Evolutionary conservation across 768 basidiomycete species (phyloP), one percentile per base, ranked within the genome.

Genomic region (Chlorophyllum brunneum): DNA sequence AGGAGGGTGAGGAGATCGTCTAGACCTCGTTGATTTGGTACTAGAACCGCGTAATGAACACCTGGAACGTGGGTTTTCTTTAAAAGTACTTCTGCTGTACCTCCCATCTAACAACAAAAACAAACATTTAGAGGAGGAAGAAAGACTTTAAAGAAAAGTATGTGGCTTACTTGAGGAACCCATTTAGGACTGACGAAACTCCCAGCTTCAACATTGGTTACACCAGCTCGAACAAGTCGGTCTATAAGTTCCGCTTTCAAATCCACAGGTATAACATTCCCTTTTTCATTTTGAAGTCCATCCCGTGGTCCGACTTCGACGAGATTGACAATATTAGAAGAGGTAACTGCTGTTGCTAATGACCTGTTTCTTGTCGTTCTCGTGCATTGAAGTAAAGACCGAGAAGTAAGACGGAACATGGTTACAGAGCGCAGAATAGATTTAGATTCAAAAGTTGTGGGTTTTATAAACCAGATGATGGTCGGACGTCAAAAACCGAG

Each of bases 181-280:
- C 92, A 92, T 67, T 92, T 93, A 0, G 89, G 88, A 65, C 90
- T 90, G 53, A 95, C 93, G 63, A 95, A 93, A 64, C 90, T 92
- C 5, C 93, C 93, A 0, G 82, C 81, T 67, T 95, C 92, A 58
- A 95, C 85, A 51, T 73, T 80, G 55, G 72, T 71, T 59, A 83
- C 63, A 0, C 92, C 93, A 8, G 90, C 85, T 15, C 64, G 65
- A 2, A 78, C 80, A 9, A 98, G 80, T 11, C 85, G 72, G 56
- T 89, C 79, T 51, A 98, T 82, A 48, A 98, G 78, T 55, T 88
- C 86, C 15, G 85, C 80, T 66, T 95, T 95, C 54, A 86, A 70
- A 24, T 80, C 78, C 1, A 84, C 82, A 23, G 87, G 77, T 5
- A 95, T 82, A 4, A 83, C 70, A 0, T 48, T 23, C 42, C 78